Conservation (phyloP, 345 rosid species). For the Laguncularia racemosa region DNA sequence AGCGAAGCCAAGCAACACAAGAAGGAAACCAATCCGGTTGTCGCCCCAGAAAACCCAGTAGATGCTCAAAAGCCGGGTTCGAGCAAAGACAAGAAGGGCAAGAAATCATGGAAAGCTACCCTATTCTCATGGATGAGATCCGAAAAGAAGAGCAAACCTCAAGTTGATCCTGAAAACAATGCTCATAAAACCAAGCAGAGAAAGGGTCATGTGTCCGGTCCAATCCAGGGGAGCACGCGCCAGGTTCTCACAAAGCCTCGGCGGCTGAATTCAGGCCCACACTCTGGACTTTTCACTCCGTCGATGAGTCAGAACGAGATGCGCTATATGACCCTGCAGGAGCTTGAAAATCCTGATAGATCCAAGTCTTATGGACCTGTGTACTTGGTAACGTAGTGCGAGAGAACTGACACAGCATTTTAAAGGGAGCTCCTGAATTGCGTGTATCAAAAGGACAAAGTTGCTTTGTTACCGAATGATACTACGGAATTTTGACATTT, state of each 20-base stretch:
- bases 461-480: constrained; percentile 2
- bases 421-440: background rate
- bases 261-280: constrained; percentile 36
- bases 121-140: constrained; percentile 47
- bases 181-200: constrained; percentile 16
- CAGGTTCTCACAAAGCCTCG: constrained; percentile 10
- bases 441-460: background rate
- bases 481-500: too few relatives aligned
- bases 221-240: constrained; percentile 15
- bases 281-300: constrained; percentile 25
- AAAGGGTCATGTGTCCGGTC: constrained; percentile 39
- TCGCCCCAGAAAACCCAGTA: constrained; percentile 13
- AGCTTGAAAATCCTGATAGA: constrained; percentile 17
- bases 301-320: constrained; percentile 25
- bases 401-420: background rate
- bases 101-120: constrained; percentile 41
- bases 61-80: constrained; percentile 10
- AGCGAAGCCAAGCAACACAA: constrained; percentile 47
- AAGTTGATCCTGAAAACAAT: constrained; percentile 11
- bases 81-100: constrained; percentile 25
- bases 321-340: constrained; percentile 33
- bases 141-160: constrained; percentile 26
- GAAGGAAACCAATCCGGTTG: constrained; percentile 10
- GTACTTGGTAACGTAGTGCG: constrained; percentile 40
- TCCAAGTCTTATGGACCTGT: constrained; percentile 40